phyloP scores from a whole-genome alignment of 2,329 filamentous ascomycete species.

The Pezicula carpinea region DNA sequence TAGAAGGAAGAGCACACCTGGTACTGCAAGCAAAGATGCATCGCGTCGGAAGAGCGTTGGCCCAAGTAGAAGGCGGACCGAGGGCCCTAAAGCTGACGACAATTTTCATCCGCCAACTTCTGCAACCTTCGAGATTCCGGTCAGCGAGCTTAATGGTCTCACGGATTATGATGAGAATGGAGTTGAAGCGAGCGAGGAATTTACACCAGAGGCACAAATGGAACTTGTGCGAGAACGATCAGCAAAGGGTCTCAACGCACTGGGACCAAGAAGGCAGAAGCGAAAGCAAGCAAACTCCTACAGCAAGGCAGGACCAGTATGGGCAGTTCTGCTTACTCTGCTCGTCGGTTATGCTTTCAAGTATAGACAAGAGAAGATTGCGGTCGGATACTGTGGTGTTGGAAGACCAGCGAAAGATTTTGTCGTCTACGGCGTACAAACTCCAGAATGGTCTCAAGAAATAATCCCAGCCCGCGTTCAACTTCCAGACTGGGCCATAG shows the following conservation, averaged over 20 bases:
- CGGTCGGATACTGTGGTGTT: slow-evolving; percentile 89
- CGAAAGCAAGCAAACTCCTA: slow-evolving; percentile 40
- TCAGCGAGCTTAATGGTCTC: slow-evolving; percentile 35
- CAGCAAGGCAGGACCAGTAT: slow-evolving; percentile 59
- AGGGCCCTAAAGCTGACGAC: slow-evolving; percentile 41
- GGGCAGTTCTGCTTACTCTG: slow-evolving; percentile 66
- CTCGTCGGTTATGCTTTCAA: slow-evolving; percentile 71
- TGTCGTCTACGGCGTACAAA: slow-evolving; percentile 44
- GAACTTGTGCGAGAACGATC: slow-evolving; percentile 70
- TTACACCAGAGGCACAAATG: slow-evolving; percentile 84
- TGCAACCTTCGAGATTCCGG: slow-evolving; percentile 53
- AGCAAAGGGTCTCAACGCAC: slow-evolving; percentile 43
- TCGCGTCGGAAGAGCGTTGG: slow-evolving; percentile 29
- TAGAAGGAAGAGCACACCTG: slow-evolving; percentile 32
- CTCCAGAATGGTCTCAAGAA: slow-evolving; percentile 63
- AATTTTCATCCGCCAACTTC: slow-evolving; percentile 49
- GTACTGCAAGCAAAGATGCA: slow-evolving; percentile 33
- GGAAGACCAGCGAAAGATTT: slow-evolving; percentile 53
- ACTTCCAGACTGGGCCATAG: slow-evolving; percentile 67
- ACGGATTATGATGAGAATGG: slow-evolving; percentile 38
- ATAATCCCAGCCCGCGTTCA: slow-evolving; percentile 45
- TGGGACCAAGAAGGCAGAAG: slow-evolving; percentile 36
- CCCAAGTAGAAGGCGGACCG: slow-evolving; percentile 46
- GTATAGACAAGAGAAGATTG: slow-evolving; percentile 94
- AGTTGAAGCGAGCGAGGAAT: slow-evolving; percentile 79